These are phyloP conservation scores for Sanghuangporus weigelae DNA, from an alignment of 1,284 basidiomycete species.

Conservation along the genomic window DNA sequence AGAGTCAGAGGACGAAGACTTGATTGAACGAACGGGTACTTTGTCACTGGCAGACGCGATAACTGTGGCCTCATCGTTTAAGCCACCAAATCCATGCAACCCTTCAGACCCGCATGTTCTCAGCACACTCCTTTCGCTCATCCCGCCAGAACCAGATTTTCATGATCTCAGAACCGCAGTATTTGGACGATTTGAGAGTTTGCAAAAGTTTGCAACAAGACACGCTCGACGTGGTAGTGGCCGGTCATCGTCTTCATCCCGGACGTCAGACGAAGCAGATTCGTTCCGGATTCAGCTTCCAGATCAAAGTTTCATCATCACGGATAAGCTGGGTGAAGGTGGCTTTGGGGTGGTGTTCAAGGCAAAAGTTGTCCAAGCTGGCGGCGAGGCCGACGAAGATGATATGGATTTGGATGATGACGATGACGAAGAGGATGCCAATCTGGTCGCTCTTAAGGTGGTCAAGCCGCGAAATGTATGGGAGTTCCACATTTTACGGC, in stretches of 20 bases:
- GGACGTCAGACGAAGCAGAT: slow-evolving; percentile 35
- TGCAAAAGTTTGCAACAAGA: slow-evolving; percentile 63
- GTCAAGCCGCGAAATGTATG: slow-evolving; percentile 87
- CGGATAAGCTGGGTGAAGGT: slow-evolving; percentile 92
- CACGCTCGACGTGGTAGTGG: slow-evolving; percentile 44
- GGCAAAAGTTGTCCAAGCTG: slow-evolving; percentile 56
- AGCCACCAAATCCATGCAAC: slow-evolving; percentile 84
- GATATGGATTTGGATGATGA: slow-evolving; percentile 58
- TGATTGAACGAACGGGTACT: slow-evolving; percentile 53
- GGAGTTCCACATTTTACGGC: slow-evolving; percentile 88
- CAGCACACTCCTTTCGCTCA: slow-evolving; percentile 59
- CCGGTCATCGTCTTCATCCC: slow-evolving; percentile 29
- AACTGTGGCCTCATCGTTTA: slow-evolving; percentile 55
- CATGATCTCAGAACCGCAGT: slow-evolving; percentile 54
- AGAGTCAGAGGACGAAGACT: slow-evolving; percentile 16
- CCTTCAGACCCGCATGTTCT: slow-evolving; percentile 74
- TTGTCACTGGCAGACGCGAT: slow-evolving; percentile 61
- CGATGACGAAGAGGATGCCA: slow-evolving; percentile 49
- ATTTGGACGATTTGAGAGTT: slow-evolving; percentile 54
- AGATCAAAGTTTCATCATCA: slow-evolving; percentile 61
- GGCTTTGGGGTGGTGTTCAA: slow-evolving; percentile 95
- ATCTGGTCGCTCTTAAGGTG: slow-evolving; percentile 84
- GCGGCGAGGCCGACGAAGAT: slow-evolving; percentile 41
- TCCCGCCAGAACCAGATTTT: slow-evolving; percentile 62
- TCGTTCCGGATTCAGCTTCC: slow-evolving; percentile 38